Evolutionary conservation across 23 red algal genomes (phyloP).

Genomic region (Gracilaria domingensis): DNA sequence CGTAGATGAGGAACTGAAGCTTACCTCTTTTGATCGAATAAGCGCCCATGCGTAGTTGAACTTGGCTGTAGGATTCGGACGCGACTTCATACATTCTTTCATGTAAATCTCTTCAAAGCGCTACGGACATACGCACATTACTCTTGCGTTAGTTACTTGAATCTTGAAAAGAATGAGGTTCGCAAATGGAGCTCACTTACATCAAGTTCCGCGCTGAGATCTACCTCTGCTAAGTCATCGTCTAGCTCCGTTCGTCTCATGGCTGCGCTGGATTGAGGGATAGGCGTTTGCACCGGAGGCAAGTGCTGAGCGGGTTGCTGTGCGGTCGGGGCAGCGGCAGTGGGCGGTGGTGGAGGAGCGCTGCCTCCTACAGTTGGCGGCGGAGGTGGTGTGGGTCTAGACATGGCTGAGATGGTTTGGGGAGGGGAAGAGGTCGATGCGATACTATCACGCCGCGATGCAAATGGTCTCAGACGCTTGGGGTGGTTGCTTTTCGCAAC

Average conservation of each 20-base stretch:
- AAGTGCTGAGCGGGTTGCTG: background rate
- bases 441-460: too few relatives aligned
- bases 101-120: slow-evolving; percentile 84
- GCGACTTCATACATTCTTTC: slow-evolving; percentile 85
- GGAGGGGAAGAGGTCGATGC: background rate
- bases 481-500: too few relatives aligned
- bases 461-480: too few relatives aligned
- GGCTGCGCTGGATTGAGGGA: slow-evolving; percentile 11
- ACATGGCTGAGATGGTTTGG: background rate
- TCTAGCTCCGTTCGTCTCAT: slow-evolving; percentile 52
- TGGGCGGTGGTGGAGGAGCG: slow-evolving; percentile 2
- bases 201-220: slow-evolving; percentile 65
- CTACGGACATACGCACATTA: slow-evolving; percentile 1
- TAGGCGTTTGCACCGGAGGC: slow-evolving; percentile 1
- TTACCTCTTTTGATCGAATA: slow-evolving; percentile 79
- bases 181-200: slow-evolving; percentile 22
- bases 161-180: background rate
- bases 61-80: slow-evolving; percentile 81
- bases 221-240: slow-evolving; percentile 57
- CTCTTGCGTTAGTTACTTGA: background rate
- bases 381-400: slow-evolving; percentile 1
- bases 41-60: slow-evolving; percentile 92
- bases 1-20: background rate
- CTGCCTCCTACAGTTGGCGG: background rate
- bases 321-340: slow-evolving; percentile 1